Conservation (phyloP, 78 protist genomes). For the Diacronema lutheri region DNA sequence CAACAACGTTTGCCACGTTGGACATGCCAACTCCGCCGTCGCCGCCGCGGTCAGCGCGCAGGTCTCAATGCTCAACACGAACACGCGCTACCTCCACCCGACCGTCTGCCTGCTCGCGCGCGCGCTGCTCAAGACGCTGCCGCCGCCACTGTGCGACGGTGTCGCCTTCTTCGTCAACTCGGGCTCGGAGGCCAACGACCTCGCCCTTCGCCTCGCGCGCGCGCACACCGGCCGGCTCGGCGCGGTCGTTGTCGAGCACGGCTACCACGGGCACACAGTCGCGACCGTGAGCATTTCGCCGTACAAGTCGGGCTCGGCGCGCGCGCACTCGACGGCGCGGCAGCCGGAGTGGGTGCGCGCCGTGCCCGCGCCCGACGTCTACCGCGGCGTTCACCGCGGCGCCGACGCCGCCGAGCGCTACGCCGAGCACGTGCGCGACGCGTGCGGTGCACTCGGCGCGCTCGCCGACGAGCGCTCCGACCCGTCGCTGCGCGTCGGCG, state of each 20-base stretch:
- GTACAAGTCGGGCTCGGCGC: conserved; percentile 21
- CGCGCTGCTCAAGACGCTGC: background rate
- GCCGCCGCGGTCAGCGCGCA: conserved; percentile 8
- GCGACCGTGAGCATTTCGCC: background rate
- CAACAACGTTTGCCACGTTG: conserved; percentile 1
- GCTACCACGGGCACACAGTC: conserved; percentile 74
- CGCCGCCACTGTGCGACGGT: background rate
- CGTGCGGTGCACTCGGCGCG: background rate
- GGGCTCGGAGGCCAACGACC: conserved; percentile 86
- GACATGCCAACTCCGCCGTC: background rate
- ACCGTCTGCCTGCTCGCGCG: conserved; percentile 8
- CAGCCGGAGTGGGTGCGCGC: background rate
- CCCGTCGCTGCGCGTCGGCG: background rate
- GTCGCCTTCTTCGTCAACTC: conserved; percentile 65
- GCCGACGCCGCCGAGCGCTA: conserved; percentile 5
- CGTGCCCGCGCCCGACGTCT: background rate
- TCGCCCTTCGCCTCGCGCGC: conserved; percentile 76
- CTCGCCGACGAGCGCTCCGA: background rate
- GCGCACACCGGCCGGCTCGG: conserved; percentile 34
- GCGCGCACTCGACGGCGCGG: background rate
- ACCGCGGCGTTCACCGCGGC: conserved; percentile 19
- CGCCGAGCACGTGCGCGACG: background rate
- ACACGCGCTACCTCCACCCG: conserved; percentile 67
- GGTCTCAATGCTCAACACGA: conserved; percentile 57
- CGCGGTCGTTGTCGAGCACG: conserved; percentile 26